Evolutionary conservation across 2,329 filamentous ascomycete species (phyloP).

Genomic region (Diaporthe eres): DNA sequence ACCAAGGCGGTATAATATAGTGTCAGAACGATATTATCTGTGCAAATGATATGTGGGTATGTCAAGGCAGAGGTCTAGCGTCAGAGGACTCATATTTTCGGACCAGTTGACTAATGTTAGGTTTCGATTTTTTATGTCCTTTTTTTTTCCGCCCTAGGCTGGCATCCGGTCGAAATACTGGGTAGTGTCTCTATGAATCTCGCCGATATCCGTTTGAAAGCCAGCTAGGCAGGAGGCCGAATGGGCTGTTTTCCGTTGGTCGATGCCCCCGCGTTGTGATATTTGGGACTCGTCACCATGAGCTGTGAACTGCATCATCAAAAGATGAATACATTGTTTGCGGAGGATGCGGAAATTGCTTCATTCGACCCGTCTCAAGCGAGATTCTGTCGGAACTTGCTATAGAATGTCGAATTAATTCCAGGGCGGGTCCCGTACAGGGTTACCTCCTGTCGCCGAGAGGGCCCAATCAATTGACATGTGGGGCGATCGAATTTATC

Average conservation of each 20-base stretch:
- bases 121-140: no score
- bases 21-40: neutral
- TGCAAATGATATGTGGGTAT: neutral
- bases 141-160: neutral
- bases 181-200: neutral
- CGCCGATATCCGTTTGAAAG: neutral
- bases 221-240: neutral
- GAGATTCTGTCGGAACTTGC: conserved; percentile 12
- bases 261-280: conserved; percentile 8
- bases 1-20: conserved; percentile 22
- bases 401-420: conserved; percentile 10
- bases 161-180: neutral
- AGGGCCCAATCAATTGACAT: conserved; percentile 24
- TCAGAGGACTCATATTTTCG: neutral
- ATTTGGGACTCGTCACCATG: conserved; percentile 2
- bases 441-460: conserved; percentile 25
- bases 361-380: conserved; percentile 28
- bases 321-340: neutral
- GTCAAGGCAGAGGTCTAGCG: neutral
- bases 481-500: conserved; percentile 29
- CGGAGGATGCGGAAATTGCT: conserved; percentile 26
- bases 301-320: conserved; percentile 1
- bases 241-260: neutral
- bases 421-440: conserved; percentile 18
- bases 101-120: neutral